Conservation (phyloP, 2,329 filamentous ascomycete genomes). For the Fusarium continuum region DNA sequence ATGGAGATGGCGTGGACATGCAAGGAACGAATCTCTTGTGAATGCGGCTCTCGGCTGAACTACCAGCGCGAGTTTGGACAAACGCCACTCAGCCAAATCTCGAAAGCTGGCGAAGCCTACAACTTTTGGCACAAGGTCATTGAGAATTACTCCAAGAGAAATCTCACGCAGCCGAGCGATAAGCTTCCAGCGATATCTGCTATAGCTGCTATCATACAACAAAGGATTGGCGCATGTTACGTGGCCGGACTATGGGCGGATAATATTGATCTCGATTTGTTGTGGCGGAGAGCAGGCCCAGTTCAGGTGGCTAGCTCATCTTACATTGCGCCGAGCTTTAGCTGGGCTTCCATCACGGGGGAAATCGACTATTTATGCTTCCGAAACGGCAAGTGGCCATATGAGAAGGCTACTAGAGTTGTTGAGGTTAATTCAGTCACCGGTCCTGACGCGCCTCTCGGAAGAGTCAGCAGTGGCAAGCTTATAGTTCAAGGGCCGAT, state of each 20-base stretch:
- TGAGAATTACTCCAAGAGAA: constrained; percentile 41
- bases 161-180: constrained; percentile 36
- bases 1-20: constrained; percentile 34
- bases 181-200: constrained; percentile 46
- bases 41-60: constrained; percentile 40
- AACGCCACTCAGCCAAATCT: constrained; percentile 25
- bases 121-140: constrained; percentile 44
- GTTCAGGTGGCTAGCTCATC: background rate
- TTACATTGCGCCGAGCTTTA: constrained; percentile 38
- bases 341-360: constrained; percentile 38
- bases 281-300: constrained; percentile 26
- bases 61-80: constrained; percentile 35
- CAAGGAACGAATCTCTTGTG: constrained; percentile 33
- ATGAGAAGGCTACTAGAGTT: constrained; percentile 14
- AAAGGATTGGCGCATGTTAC: constrained; percentile 37
- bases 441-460: constrained; percentile 19
- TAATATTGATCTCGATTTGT: constrained; percentile 38
- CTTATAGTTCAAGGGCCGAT: constrained; percentile 21
- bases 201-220: constrained; percentile 38
- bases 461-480: constrained; percentile 14
- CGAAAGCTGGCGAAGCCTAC: constrained; percentile 30
- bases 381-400: constrained; percentile 28
- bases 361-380: constrained; percentile 42
- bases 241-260: constrained; percentile 44
- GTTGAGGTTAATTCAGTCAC: constrained; percentile 10